Evolutionary conservation across 1,284 basidiomycete species (phyloP).

Genomic region (Marasmius tenuissimus): DNA sequence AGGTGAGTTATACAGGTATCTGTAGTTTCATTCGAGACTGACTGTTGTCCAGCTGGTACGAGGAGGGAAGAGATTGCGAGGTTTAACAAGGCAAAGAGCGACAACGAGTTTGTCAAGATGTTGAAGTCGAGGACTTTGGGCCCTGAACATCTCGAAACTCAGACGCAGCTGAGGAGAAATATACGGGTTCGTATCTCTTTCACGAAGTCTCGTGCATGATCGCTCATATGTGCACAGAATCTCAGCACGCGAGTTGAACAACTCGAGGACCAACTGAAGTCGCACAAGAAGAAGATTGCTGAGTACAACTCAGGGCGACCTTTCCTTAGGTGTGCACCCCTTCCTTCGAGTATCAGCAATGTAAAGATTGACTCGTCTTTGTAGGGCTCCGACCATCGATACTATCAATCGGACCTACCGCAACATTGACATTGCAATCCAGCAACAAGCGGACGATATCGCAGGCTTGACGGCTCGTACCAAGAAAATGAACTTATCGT

Average conservation of each 20-base stretch:
- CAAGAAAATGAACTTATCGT: constrained; percentile 48
- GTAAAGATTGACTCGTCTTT: constrained; percentile 2
- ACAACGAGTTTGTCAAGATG: constrained; percentile 80
- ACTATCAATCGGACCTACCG: constrained; percentile 81
- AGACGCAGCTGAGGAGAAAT: constrained; percentile 69
- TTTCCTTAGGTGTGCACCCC: constrained; percentile 52
- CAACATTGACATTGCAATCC: constrained; percentile 75
- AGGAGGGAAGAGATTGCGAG: constrained; percentile 41
- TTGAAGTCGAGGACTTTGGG: constrained; percentile 79
- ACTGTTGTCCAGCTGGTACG: constrained; percentile 53
- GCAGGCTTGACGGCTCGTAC: constrained; percentile 55
- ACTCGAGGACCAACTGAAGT: constrained; percentile 72
- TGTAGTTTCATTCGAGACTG: neutral
- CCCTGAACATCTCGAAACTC: constrained; percentile 85
- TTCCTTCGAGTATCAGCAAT: neutral
- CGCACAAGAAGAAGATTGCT: constrained; percentile 68
- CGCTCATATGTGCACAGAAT: constrained; percentile 37
- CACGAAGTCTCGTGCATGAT: neutral
- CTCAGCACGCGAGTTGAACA: constrained; percentile 74
- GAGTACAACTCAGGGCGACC: constrained; percentile 65
- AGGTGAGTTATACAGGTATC: constrained; percentile 38
- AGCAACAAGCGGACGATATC: constrained; percentile 63
- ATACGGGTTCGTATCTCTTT: constrained; percentile 52
- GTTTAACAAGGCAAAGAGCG: constrained; percentile 40
- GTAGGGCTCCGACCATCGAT: constrained; percentile 79